Base-by-base conservation (phyloP, 805 yeast species). In the Isabelozyma rhagii region DNA sequence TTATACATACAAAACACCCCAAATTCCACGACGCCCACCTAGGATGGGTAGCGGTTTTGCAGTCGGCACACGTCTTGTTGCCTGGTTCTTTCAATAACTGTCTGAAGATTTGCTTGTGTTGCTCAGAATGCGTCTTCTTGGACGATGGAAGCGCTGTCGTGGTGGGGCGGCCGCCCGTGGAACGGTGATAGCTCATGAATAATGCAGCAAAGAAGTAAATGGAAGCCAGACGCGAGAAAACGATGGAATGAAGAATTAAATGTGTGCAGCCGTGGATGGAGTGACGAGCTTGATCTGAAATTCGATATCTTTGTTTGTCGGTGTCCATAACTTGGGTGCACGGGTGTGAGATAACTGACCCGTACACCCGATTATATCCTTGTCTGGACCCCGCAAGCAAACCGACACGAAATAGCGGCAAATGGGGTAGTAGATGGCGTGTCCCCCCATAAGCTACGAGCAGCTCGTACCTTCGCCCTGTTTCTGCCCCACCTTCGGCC, bases 11-110 rank as follows among this genome's bases (percentile, higher is more conserved):
- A 61, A 94, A 92, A 49, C 94, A 83, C 21, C 99, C 99, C 47
- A 93, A 68, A 58, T 87, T 91, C 97, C 97, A 93, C 15, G 96
- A 85, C 9, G 98, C 97, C 99, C 99, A 93, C 48, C 98, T 79
- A 18, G 99, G 99, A 67, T 93, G 96, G 36, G 86, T 79, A 11
- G 93, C 80, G 0, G 84, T 79, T 67, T 94, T 93, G 71, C 99
- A 93, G 68, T 93, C 99, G 1, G 92, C 96, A 67, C 99, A 93
- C 42, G 72, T 66, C 60, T 81, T 82, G 74, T 94, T 94, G 38
- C 82, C 82, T 0, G 84, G 83, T 58, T 90, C 97, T 51, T 82
- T 83, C 42, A 94, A 78, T 31, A 94, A 76, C 31, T 85, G 82
- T 66, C 83, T 83, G 54, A 94, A 74, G 40, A 89, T 85, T 62